phyloP scores from a whole-genome alignment of 805 yeast species.

The Ogataea thermomethanolica region DNA sequence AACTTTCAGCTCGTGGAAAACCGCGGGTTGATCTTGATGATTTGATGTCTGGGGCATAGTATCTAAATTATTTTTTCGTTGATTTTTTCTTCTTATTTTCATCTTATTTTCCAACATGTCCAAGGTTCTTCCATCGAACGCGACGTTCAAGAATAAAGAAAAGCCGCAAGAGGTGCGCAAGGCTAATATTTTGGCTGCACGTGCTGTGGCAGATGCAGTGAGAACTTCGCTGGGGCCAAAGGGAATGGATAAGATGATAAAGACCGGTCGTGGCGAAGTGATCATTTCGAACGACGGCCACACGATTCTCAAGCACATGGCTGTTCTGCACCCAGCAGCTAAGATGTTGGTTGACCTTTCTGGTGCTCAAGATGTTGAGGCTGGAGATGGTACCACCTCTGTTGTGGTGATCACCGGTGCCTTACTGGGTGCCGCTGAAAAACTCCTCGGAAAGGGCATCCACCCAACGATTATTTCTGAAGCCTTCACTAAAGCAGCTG shows the following conservation, averaged over 20 bases:
- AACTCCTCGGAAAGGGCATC: slow-evolving; percentile 80
- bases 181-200: slow-evolving; percentile 85
- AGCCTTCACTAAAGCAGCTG: slow-evolving; percentile 85
- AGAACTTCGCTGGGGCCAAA: slow-evolving; percentile 96
- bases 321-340: slow-evolving; percentile 97
- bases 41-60: slow-evolving; percentile 6
- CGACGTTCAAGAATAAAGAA: slow-evolving; percentile 88
- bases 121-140: slow-evolving; percentile 56
- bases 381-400: slow-evolving; percentile 99
- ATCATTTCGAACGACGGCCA: slow-evolving; percentile 98
- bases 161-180: slow-evolving; percentile 93
- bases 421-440: slow-evolving; percentile 90
- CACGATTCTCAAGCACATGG: slow-evolving; percentile 95
- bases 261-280: slow-evolving; percentile 87
- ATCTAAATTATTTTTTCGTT: background rate
- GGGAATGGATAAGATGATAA: slow-evolving; percentile 99
- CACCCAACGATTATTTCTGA: slow-evolving; percentile 96
- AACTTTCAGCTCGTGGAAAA: slow-evolving; percentile 25
- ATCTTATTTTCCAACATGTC: slow-evolving; percentile 14
- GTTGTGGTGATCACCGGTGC: slow-evolving; percentile 97
- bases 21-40: slow-evolving; percentile 8
- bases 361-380: slow-evolving; percentile 97
- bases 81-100: slow-evolving; percentile 6
- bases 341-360: slow-evolving; percentile 94
- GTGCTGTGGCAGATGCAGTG: slow-evolving; percentile 93